Evolutionary conservation across 75 land plant genomes (phyloP).

Genomic region (Cryptomeria japonica): DNA sequence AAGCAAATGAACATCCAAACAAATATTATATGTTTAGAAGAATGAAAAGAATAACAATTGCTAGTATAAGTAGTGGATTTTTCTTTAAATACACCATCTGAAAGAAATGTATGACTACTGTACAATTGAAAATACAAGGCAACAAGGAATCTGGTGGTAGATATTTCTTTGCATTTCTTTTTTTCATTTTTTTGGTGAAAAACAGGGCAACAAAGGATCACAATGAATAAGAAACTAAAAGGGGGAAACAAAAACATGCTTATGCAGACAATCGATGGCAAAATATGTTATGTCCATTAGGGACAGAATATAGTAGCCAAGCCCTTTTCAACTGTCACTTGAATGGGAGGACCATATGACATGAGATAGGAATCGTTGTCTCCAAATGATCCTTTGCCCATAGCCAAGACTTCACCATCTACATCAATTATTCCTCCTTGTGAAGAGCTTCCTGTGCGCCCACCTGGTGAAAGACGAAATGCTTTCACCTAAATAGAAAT

Average conservation of each 20-base stretch:
- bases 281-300: background rate
- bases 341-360: slow-evolving; percentile 73
- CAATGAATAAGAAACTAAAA: background rate
- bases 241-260: background rate
- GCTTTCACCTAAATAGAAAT: slow-evolving; percentile 69
- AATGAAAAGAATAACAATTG: background rate
- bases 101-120: background rate
- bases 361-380: slow-evolving; percentile 43
- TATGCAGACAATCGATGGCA: background rate
- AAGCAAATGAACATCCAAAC: background rate
- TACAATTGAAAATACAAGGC: background rate
- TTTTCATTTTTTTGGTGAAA: background rate
- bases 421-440: slow-evolving; percentile 80
- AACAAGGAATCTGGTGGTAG: no score
- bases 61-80: background rate
- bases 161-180: background rate
- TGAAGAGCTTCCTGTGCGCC: slow-evolving; percentile 31
- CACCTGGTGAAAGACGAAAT: slow-evolving; percentile 69
- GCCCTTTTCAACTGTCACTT: slow-evolving; percentile 69
- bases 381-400: slow-evolving; percentile 62
- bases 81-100: background rate
- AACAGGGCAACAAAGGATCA: background rate
- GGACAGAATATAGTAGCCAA: slow-evolving; percentile 83
- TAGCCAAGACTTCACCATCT: slow-evolving; percentile 88
- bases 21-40: background rate